Base-by-base conservation (phyloP, 2,329 filamentous ascomycete genomes). In the Talaromyces amestolkiae region DNA sequence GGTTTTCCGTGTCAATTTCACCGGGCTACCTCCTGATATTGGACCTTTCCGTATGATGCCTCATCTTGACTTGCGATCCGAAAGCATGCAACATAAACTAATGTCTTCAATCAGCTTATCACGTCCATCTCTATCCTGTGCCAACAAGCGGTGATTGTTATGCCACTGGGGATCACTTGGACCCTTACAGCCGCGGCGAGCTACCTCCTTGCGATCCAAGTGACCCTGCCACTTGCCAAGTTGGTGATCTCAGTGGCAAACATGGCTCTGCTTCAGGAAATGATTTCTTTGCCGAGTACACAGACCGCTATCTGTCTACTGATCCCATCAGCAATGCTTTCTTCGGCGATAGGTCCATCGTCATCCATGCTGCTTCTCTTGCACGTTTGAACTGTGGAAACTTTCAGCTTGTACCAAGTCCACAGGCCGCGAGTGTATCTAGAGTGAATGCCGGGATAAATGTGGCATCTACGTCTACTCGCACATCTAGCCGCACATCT, bases 201-300 rank as follows among this genome's bases (percentile, higher is more conserved):
- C 77, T 77, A 1, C 81, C 87, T 4, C 71, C 83, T 5, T 94
- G 91, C 78, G 82, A 92, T 72, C 43, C 78, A 11, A 70, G 74
- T 10, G 73, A 79, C 7, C 88, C 88, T 8, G 77, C 85, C 67
- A 87, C 86, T 10, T 95, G 91, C 80, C 87, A 94, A 78, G 86
- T 91, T 11, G 91, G 91, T 69, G 91, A 94, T 75, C 81, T 93
- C 64, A 85, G 86, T 70, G 91, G 91, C 73, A 94, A 94, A 80
- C 81, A 89, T 72, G 90, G 90, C 68, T 82, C 3, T 59, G 60
- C 82, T 67, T 84, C 91, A 71, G 65, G 66, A 43, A 66, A 71
- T 51, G 62, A 63, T 27, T 81, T 76, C 69, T 70, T 70, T 19
- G 68, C 68, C 45, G 67, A 68, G 54, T 83, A 85, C 68, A 70